Evolutionary conservation across 2,329 filamentous ascomycete genomes (phyloP), one percentile per base, ranked within the genome.

Genomic region (Exophiala sideris): DNA sequence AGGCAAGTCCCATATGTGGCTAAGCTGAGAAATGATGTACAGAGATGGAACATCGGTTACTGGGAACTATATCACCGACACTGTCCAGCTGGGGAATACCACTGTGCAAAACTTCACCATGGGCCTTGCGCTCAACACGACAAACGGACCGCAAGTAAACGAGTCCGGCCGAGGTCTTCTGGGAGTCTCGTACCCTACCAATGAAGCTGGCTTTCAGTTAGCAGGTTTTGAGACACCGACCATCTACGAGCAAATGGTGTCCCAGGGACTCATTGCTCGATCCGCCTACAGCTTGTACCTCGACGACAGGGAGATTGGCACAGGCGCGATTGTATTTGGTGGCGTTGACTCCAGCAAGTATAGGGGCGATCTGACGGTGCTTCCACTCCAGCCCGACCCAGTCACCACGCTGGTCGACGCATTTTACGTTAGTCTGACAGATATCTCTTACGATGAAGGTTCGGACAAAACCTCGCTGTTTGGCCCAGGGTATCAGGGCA

Each of bases 291-390:
- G 61, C 40, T 52, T 68, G 10, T 68, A 65, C 61, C 50, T 74
- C 45, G 75, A 78, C 61, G 73, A 79, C 65, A 66, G 73, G 12
- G 76, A 81, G 52, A 77, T 86, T 0, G 84, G 78, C 54, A 84
- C 78, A 1, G 88, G 88, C 35, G 86, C 75, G 62, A 85, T 91
- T 54, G 74, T 92, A 1, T 92, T 92, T 61, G 88, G 88, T 38
- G 88, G 87, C n/a, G 82, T 91, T 56, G 88, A 92, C 66, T 87
- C 82, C 0, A 80, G 78, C 52, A 91, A 91, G 67, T 92, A 84
- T 70, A 67, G 75, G 0, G 88, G 87, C 45, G 69, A 79, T 2
- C 75, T 91, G 33, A 76, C 77, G 39, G 80, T 77, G 3, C 74
- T 91, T 24, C 76, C 84, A n/a, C 75, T 90, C 61, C 39, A 20